Evolutionary conservation across 805 yeast genomes (phyloP), one percentile per base, ranked within the genome.

Genomic region (Middelhovenomyces tepae): DNA sequence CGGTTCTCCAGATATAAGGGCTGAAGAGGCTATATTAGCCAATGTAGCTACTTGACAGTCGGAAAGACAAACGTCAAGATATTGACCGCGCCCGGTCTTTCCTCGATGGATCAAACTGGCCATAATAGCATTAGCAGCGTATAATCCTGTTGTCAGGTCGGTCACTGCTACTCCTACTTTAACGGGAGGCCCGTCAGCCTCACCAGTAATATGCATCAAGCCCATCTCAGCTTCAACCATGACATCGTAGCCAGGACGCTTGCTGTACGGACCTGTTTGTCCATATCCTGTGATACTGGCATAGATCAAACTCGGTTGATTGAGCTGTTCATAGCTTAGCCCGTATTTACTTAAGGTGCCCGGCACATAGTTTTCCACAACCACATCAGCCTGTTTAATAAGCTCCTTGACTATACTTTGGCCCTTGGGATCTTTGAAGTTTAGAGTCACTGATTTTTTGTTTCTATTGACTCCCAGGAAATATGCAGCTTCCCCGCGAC

Each of bases 221-320:
- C 67, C 67, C 43, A 60, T 57, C 40, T 61, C 67, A 5, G 67
- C 67, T 40, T 61, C 67, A 4, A 61, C 65, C 67, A 61, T 61
- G 28, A 61, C 65, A 32, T 60, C 65, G 45, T 62, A 61, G 13
- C 67, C 67, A 2, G 67, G 63, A 9, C 67, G 49, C 19, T 45
- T 36, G 5, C 49, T 38, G 42, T 48, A 57, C 5, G 65, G 66
- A 1, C 66, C 66, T 2, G 60, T 53, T 35, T 61, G 67, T 21
- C 67, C 67, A 35, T 61, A 61, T 3, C 67, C 67, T 1, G 67
- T 60, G 35, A 61, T 59, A 27, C 57, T 48, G 9, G 61, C 53
- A 38, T 61, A 61, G 16, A 61, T 57, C 15, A 61, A 48, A 19
- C 45, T 13, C 15, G 29, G 5, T 26, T 39, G 33, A 4, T 39